Conservation (phyloP, 2,329 filamentous ascomycete species). For the Aspergillus flavus region DNA sequence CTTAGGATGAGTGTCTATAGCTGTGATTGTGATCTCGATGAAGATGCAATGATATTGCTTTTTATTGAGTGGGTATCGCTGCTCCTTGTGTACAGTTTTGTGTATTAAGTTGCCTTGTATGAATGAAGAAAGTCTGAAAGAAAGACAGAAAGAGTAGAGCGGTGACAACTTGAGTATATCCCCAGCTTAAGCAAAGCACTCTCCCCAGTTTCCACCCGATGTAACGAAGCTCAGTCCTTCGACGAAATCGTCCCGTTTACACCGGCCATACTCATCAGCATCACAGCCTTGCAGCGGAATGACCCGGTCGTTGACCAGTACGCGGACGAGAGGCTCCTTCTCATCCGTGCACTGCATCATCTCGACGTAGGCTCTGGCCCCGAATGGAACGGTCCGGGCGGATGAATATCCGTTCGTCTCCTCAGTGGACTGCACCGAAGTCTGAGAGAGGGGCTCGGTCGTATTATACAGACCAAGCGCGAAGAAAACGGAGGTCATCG, state of each 20-base stretch:
- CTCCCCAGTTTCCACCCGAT: slow-evolving; percentile 71
- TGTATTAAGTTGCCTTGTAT: not conserved
- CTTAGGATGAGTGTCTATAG: not conserved
- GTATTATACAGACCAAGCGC: slow-evolving; percentile 77
- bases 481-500: slow-evolving; percentile 74
- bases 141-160: not conserved
- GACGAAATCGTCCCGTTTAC: slow-evolving; percentile 70
- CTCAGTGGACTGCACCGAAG: slow-evolving; percentile 50
- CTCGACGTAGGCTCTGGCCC: slow-evolving; percentile 79
- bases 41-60: not conserved
- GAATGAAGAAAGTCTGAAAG: not conserved
- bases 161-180: not conserved
- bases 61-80: not conserved
- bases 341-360: slow-evolving; percentile 69
- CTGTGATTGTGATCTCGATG: not conserved
- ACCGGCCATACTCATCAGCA: slow-evolving; percentile 71
- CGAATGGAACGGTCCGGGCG: slow-evolving; percentile 81
- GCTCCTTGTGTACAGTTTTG: not conserved
- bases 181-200: slow-evolving; percentile 52
- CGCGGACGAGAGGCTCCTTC: slow-evolving; percentile 70
- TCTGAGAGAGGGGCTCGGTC: slow-evolving; percentile 58
- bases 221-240: slow-evolving; percentile 74
- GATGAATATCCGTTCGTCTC: slow-evolving; percentile 71
- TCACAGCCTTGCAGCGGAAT: slow-evolving; percentile 70
- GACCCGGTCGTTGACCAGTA: slow-evolving; percentile 83